These are phyloP conservation scores for Mortierella antarctica DNA, from an alignment of 192 early-diverging fungal species.

Conservation along the genomic window DNA sequence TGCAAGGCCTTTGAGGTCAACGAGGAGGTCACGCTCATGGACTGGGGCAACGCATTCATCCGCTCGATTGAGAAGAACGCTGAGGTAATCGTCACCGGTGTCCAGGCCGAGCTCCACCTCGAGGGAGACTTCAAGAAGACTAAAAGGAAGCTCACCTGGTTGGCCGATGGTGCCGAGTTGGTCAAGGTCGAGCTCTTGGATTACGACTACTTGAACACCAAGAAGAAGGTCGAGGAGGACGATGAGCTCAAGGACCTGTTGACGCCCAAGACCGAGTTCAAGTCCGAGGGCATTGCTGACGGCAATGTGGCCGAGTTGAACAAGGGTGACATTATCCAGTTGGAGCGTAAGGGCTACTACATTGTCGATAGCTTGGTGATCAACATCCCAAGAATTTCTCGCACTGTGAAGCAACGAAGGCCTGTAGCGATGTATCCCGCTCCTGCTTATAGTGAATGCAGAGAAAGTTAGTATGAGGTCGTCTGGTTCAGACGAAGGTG, in stretches of 20 bases:
- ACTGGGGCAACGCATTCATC: slow-evolving; percentile 99
- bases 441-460: no score
- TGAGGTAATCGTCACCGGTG: slow-evolving; percentile 64
- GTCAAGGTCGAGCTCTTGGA: slow-evolving; percentile 81
- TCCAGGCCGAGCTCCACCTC: slow-evolving; percentile 84
- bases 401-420: no score
- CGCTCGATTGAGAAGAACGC: slow-evolving; percentile 72
- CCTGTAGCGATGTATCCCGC: no score
- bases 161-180: slow-evolving; percentile 71
- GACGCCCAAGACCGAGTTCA: slow-evolving; percentile 89
- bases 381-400: no score
- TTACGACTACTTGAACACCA: slow-evolving; percentile 98
- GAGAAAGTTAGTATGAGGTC: no score
- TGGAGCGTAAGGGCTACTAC: slow-evolving; percentile 96
- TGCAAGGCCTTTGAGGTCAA: slow-evolving; percentile 80
- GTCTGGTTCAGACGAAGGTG: no score
- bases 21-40: slow-evolving; percentile 99
- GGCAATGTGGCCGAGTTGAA: slow-evolving; percentile 70
- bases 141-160: slow-evolving; percentile 99
- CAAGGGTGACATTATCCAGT: slow-evolving; percentile 90
- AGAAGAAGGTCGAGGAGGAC: slow-evolving; percentile 96
- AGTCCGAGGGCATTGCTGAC: slow-evolving; percentile 71
- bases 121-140: slow-evolving; percentile 98
- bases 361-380: no score
- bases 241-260: slow-evolving; percentile 86